Percentiles rank a stretch among this genome's conserved stretches.
phyloP scores from a whole-genome alignment of 2,329 filamentous ascomycete genomes.

The Aspergillus novofumigatus region DNA sequence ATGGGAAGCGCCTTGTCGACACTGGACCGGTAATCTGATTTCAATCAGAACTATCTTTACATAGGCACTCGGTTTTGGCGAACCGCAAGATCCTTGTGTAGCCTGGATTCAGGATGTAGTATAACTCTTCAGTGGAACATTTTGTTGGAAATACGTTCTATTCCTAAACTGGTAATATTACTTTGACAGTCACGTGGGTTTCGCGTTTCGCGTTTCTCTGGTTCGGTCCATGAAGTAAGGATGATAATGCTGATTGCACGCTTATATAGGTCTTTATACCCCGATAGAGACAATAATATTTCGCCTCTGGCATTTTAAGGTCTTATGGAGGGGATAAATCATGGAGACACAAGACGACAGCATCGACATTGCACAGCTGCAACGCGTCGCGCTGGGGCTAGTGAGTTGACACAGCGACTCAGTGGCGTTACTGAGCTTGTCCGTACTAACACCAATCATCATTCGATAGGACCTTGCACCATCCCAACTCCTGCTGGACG shows the following conservation, averaged over 20 bases:
- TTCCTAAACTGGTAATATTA: constrained; percentile 25
- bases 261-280: not conserved
- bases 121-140: not conserved
- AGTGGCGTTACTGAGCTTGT: constrained; percentile 24
- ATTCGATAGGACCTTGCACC: constrained; percentile 26
- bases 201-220: constrained; percentile 28
- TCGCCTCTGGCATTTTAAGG: not conserved
- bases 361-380: constrained; percentile 37
- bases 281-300: not conserved
- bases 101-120: not conserved
- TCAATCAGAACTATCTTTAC: not conserved
- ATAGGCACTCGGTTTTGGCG: not conserved
- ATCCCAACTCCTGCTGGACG: constrained; percentile 20
- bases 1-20: not conserved
- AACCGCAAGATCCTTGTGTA: not conserved
- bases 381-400: constrained; percentile 39
- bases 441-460: constrained; percentile 24
- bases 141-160: not conserved
- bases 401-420: constrained; percentile 28
- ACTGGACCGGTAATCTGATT: not conserved
- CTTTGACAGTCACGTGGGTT: constrained; percentile 21
- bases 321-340: not conserved
- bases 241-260: not conserved
- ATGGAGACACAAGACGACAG: constrained; percentile 41
- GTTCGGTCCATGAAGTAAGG: constrained; percentile 4